These are phyloP conservation scores for Zoysia matrella DNA, from an alignment of 202 grass and related monocot genomes.

Conservation along the genomic window DNA sequence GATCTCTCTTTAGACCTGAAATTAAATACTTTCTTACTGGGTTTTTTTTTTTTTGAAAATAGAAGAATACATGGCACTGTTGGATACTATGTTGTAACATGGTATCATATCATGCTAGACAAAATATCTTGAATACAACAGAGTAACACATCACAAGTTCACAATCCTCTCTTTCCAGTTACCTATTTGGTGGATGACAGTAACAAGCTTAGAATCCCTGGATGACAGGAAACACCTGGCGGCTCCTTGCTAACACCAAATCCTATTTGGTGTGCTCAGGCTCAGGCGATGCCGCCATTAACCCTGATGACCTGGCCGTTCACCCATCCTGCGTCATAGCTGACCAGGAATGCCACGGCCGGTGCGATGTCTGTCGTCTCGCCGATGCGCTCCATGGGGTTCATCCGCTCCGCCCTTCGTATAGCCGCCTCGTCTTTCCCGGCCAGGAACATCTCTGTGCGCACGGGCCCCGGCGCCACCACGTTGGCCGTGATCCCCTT, in stretches of 20 bases:
- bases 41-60: neutral
- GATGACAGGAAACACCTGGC: too few relatives aligned
- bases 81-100: neutral
- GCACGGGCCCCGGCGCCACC: slow-evolving; percentile 19
- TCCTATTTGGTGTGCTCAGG: neutral
- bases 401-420: slow-evolving; percentile 11
- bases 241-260: neutral
- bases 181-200: too few relatives aligned
- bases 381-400: slow-evolving; percentile 46
- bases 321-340: slow-evolving; percentile 45
- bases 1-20: neutral
- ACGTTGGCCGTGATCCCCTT: slow-evolving; percentile 37
- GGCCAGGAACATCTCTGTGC: slow-evolving; percentile 48
- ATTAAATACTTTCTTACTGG: neutral
- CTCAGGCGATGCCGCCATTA: slow-evolving; percentile 49
- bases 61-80: neutral
- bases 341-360: slow-evolving; percentile 48
- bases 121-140: too few relatives aligned
- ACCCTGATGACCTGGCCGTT: slow-evolving; percentile 59
- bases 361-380: slow-evolving; percentile 48
- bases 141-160: too few relatives aligned
- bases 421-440: slow-evolving; percentile 49
- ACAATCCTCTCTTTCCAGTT: too few relatives aligned
- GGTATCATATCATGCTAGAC: neutral
- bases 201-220: too few relatives aligned